Percentiles rank a stretch among this genome's conserved stretches.
Evolutionary conservation across 805 yeast species (phyloP).

Genomic region (Kodamaea restingae): DNA sequence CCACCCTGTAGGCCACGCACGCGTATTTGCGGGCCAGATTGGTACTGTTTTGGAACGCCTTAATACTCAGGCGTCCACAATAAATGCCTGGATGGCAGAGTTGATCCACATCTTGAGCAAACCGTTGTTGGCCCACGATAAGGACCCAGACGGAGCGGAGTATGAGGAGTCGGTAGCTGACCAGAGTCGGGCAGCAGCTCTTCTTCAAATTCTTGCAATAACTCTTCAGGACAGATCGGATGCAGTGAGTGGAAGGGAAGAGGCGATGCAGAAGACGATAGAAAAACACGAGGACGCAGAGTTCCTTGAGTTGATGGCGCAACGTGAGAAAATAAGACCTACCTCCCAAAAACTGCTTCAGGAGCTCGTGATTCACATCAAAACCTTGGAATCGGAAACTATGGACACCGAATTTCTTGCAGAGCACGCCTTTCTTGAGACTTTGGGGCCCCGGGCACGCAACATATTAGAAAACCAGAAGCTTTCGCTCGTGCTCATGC

Average conservation of each 20-base stretch:
- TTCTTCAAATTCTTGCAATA: constrained; percentile 51
- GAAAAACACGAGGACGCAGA: background rate
- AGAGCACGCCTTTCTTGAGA: constrained; percentile 19
- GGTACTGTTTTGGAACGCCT: constrained; percentile 28
- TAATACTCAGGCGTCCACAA: constrained; percentile 47
- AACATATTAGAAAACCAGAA: constrained; percentile 42
- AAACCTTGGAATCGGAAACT: constrained; percentile 25
- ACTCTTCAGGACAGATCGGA: constrained; percentile 26
- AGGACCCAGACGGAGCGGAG: constrained; percentile 66
- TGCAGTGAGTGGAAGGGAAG: constrained; percentile 34
- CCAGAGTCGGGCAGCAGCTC: constrained; percentile 66
- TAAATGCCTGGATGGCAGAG: constrained; percentile 50
- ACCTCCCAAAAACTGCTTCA: constrained; percentile 30
- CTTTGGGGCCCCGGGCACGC: constrained; percentile 21
- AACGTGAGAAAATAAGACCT: background rate
- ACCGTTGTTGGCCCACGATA: constrained; percentile 47
- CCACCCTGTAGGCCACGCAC: constrained; percentile 12
- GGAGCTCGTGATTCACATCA: constrained; percentile 27
- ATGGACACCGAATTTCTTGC: constrained; percentile 14
- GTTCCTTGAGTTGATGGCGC: background rate
- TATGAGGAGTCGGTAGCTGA: constrained; percentile 69
- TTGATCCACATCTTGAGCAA: constrained; percentile 41
- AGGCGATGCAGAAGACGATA: background rate
- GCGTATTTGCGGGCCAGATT: constrained; percentile 20
- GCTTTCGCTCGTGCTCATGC: constrained; percentile 35